Base-by-base conservation (phyloP, 805 yeast species). In the Monosporozyma yasuniensis region DNA sequence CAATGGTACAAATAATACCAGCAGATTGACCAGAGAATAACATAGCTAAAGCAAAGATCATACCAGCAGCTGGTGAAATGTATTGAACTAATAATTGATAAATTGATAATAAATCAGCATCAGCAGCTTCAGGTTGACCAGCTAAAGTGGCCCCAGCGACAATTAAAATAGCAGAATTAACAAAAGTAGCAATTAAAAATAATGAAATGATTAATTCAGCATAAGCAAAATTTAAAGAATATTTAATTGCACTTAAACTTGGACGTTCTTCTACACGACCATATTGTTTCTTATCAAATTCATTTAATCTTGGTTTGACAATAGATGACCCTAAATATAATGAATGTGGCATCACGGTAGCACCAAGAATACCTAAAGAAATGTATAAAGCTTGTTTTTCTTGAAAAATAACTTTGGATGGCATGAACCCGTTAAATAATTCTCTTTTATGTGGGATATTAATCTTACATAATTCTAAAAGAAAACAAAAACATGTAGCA, bases 281-380 rank as follows among this genome's bases (percentile, higher is more conserved):
- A 28, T 82, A 81, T 54, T 78, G 71, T 51, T 76, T 73, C 2
- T 74, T 57, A 64, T 89, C 96, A 58, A 72, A 88, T 27, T 87
- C 95, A 56, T 76, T 75, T 42, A 89, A 71, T 55, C 96, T 76
- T 22, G 96, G 86, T 64, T 88, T 95, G 6, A 88, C 96, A 46
- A 89, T 71, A 5, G 93, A 91, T 0, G 93, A 84, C 1, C 96
- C 96, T 50, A 89, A 70, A 59, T 84, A 87, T 46, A 89, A 70
- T 1, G 90, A 82, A 61, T 89, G 96, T 1, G 96, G 96, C 96
- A 89, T 89, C 22, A 89, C 96, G 0, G 96, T 89, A 10, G 96
- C 96, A 22, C 96, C 96, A 48, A 88, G 72, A 46, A 89, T 86
- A 23, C 95, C 96, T 56, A 90, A 72, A 22, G 91, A 79, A 19